Conservation (phyloP, 2,329 filamentous ascomycete species). For the Arthrobotrys sphaeroides region DNA sequence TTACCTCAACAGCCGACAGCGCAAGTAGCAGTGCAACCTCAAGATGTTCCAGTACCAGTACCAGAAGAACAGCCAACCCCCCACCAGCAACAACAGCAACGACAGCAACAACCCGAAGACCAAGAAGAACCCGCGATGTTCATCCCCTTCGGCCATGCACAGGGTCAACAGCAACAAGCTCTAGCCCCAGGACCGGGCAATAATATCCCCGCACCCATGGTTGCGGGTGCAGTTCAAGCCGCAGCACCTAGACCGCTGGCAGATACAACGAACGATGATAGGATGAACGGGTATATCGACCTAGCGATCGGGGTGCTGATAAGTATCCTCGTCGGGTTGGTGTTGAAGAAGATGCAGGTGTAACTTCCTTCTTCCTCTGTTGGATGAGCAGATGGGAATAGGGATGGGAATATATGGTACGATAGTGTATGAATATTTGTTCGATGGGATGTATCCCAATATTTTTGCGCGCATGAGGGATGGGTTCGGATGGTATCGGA, state of each 20-base stretch:
- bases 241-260: slow-evolving; percentile 17
- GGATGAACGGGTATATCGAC: slow-evolving; percentile 34
- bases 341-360: slow-evolving; percentile 31
- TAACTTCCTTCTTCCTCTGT: neutral
- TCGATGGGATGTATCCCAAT: no score
- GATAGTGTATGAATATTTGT: slow-evolving; percentile 27
- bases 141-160: slow-evolving; percentile 22
- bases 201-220: slow-evolving; percentile 5
- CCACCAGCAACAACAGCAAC: neutral
- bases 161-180: slow-evolving; percentile 18
- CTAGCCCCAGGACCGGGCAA: neutral
- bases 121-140: slow-evolving; percentile 39
- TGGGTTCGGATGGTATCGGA: neutral
- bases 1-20: neutral
- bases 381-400: no score
- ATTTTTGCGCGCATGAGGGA: no score
- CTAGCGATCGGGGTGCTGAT: slow-evolving; percentile 28
- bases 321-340: slow-evolving; percentile 18
- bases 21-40: neutral
- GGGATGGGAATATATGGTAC: no score
- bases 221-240: slow-evolving; percentile 10
- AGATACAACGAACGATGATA: slow-evolving; percentile 17
- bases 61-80: no score
- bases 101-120: slow-evolving; percentile 5
- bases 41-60: neutral